Conservation (phyloP, 768 basidiomycete species). For the Atractiella rhizophila region DNA sequence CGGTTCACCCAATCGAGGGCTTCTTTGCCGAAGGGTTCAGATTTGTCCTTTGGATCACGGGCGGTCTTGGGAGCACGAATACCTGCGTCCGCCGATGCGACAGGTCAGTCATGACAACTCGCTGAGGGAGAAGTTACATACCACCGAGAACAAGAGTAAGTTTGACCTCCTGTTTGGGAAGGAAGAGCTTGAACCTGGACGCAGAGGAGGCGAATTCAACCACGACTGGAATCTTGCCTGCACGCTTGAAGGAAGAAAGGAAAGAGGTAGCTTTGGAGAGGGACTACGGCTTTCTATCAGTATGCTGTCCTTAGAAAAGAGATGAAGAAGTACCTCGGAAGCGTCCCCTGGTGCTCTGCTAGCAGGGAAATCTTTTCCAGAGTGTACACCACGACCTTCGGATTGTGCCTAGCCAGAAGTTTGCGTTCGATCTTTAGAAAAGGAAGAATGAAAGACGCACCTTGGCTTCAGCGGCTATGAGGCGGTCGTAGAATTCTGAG, state of each 20-base stretch:
- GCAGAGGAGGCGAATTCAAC: slow-evolving; percentile 87
- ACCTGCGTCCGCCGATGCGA: too few species aligned
- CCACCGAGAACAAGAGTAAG: slow-evolving; percentile 76
- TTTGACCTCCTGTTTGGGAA: slow-evolving; percentile 38
- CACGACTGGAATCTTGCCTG: slow-evolving; percentile 54
- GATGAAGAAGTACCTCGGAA: slow-evolving; percentile 40
- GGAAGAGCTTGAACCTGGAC: slow-evolving; percentile 59
- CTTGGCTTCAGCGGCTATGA: slow-evolving; percentile 81
- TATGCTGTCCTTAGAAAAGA: background rate
- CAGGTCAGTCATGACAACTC: too few species aligned
- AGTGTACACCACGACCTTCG: slow-evolving; percentile 64
- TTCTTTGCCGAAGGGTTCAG: slow-evolving; percentile 68
- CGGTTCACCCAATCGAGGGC: slow-evolving; percentile 52
- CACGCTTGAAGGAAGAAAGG: slow-evolving; percentile 69
- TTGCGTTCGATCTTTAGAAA: background rate
- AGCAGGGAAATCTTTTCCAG: slow-evolving; percentile 59
- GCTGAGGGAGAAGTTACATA: too few species aligned
- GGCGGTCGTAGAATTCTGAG: slow-evolving; percentile 53
- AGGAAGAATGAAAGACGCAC: slow-evolving; percentile 27
- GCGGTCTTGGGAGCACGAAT: slow-evolving; percentile 76
- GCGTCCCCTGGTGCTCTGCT: slow-evolving; percentile 68
- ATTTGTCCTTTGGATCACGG: slow-evolving; percentile 48
- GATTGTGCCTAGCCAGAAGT: slow-evolving; percentile 29
- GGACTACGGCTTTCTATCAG: slow-evolving; percentile 25
- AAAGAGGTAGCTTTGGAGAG: slow-evolving; percentile 56